These are phyloP conservation scores for Phytophthora litchii DNA, from an alignment of 352 stramenopile genomes.

Conservation along the genomic window DNA sequence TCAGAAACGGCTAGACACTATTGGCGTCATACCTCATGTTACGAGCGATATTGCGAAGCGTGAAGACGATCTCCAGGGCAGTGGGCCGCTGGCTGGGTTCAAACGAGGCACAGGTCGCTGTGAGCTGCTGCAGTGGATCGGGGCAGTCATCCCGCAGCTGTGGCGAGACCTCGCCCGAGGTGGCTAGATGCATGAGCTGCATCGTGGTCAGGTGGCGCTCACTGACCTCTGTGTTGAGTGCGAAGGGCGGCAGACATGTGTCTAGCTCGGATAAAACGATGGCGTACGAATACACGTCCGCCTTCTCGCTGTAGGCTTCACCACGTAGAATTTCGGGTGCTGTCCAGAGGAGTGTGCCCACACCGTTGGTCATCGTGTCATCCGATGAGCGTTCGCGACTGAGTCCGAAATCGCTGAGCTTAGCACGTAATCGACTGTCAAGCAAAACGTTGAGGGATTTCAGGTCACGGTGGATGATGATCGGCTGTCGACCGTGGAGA, in stretches of 20 bases:
- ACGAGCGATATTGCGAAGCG: constrained; percentile 41
- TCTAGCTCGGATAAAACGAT: constrained; percentile 71
- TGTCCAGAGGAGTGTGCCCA: constrained; percentile 68
- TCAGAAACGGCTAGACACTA: constrained; percentile 15
- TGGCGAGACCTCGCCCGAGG: constrained; percentile 47
- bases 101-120: constrained; percentile 37
- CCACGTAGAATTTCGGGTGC: constrained; percentile 63
- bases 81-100: constrained; percentile 45
- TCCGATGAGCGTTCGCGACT: constrained; percentile 59
- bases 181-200: constrained; percentile 64
- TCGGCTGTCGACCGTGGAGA: constrained; percentile 55
- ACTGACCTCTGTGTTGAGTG: constrained; percentile 53
- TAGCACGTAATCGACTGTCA: constrained; percentile 46
- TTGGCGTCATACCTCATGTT: constrained; percentile 17
- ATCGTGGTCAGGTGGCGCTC: constrained; percentile 49
- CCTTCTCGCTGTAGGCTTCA: constrained; percentile 59
- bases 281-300: constrained; percentile 69
- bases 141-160: constrained; percentile 48
- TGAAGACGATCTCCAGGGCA: constrained; percentile 58
- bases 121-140: constrained; percentile 38
- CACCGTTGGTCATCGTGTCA: constrained; percentile 70
- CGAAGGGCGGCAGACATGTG: constrained; percentile 60
- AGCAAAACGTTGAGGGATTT: constrained; percentile 75
- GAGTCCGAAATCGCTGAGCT: constrained; percentile 67
- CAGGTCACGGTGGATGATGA: constrained; percentile 72